Base-by-base conservation (phyloP, 345 rosid genomes). In the Hibiscus mutabilis region DNA sequence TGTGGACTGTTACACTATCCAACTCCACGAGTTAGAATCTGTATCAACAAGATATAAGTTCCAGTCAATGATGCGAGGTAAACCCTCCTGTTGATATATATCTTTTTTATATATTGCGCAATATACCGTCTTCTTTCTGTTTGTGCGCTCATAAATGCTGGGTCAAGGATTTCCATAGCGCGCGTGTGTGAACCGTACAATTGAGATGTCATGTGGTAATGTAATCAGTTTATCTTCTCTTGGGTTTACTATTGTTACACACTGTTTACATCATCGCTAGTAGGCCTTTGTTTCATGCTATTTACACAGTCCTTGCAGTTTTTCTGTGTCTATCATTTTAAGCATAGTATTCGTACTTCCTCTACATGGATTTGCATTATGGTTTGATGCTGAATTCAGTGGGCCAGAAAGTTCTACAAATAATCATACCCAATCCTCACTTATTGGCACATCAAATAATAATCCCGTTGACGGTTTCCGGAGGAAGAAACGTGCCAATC, bases 61-160 rank as follows among this genome's bases (percentile, higher is more conserved):
- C 88, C 78, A 82, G 76, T 94, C 98, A 51, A 94, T 94, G 97
- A 91, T 94, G 98, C 87, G 96, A 74, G 98, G 97, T 90, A 82
- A 46, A 46, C 75, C 63, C 15, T 25, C 37, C 33, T 0, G 6
- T 25, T 47, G 40, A 47, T 61, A 29, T 21, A 2, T 47, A 37
- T 27, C 61, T n/a, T 13, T 44, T 13, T n/a, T 25, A 21, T 11
- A 9, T 3, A 55, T 55, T n/a, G n/a, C n/a, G 27, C 60, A 55
- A 25, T 55, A 40, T 70, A 24, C 16, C 14, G 55, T 47, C n/a
- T 65, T 15, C 37, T 7, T 52, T 69, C 21, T 27, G 22, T 27
- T 40, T 18, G 8, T 9, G 2, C n/a, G n/a, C 61, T 2, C 13
- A 47, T 1, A 9, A 9, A 16, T 27, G 58, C 65, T 69, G 8